Percentiles rank a stretch among this genome's conserved stretches.
Evolutionary conservation across 2,329 filamentous ascomycete genomes (phyloP).

Genomic region (Fusarium cyanostomum): DNA sequence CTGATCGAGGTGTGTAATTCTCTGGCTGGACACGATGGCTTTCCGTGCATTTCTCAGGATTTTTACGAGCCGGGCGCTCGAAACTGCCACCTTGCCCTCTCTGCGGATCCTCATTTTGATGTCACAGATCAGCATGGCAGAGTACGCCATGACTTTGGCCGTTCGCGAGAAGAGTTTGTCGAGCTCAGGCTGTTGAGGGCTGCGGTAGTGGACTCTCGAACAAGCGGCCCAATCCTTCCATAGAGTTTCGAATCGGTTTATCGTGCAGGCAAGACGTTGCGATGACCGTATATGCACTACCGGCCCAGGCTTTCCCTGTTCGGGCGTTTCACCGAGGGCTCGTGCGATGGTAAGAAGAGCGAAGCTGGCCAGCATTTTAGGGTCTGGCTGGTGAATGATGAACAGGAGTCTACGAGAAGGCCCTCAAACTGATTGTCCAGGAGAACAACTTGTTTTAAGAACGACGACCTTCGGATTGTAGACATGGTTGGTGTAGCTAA

Average conservation of each 20-base stretch:
- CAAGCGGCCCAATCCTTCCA: constrained; percentile 16
- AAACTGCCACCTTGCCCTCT: constrained; percentile 4
- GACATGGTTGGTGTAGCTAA: neutral
- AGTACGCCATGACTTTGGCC: constrained; percentile 19
- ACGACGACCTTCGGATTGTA: neutral
- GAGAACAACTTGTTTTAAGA: neutral
- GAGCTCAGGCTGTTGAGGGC: constrained; percentile 12
- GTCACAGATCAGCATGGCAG: constrained; percentile 21
- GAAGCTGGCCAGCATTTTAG: constrained; percentile 25
- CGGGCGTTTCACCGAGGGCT: constrained; percentile 26
- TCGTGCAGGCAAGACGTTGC: constrained; percentile 9
- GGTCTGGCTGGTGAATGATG: neutral
- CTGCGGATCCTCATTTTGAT: constrained; percentile 23
- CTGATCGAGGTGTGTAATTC: constrained; percentile 25
- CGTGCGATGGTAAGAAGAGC: constrained; percentile 21
- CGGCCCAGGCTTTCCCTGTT: constrained; percentile 15
- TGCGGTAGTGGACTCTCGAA: constrained; percentile 4
- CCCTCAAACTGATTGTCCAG: neutral
- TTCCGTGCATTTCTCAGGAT: constrained; percentile 22
- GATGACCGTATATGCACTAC: constrained; percentile 8
- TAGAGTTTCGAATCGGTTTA: constrained; percentile 22
- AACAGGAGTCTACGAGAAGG: neutral
- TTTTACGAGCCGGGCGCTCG: constrained; percentile 10
- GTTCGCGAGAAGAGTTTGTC: constrained; percentile 16
- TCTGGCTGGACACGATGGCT: constrained; percentile 20